Conservation (phyloP, 176 grass and related monocot species). For the Lolium perenne region DNA sequence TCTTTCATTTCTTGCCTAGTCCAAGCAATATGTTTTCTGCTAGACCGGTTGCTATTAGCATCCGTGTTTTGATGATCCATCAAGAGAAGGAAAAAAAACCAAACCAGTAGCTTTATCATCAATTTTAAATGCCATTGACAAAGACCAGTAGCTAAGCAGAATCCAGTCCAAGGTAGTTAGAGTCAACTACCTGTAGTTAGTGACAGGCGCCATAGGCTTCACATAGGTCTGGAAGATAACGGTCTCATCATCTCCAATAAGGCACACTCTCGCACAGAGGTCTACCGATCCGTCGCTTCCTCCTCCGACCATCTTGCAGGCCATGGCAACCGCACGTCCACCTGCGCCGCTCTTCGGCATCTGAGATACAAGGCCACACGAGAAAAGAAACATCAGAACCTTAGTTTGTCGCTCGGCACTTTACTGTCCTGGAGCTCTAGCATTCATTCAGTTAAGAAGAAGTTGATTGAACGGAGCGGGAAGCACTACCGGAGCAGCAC, state of each 20-base stretch:
- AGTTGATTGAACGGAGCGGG: not conserved
- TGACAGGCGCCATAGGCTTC: slow-evolving; percentile 65
- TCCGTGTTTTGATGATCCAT: no score
- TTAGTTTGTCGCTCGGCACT: not conserved
- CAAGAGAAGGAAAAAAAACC: no score
- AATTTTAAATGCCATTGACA: not conserved
- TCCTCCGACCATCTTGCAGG: slow-evolving; percentile 79
- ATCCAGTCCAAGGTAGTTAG: not conserved
- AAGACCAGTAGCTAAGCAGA: not conserved
- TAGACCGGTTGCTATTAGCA: no score
- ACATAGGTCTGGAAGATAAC: slow-evolving; percentile 80
- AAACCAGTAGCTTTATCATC: no score
- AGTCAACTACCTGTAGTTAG: slow-evolving; percentile 70
- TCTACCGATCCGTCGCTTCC: slow-evolving; percentile 76
- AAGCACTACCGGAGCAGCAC: slow-evolving; percentile 58
- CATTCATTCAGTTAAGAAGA: not conserved
- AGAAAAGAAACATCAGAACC: not conserved
- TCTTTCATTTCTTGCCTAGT: not conserved
- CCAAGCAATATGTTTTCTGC: no score
- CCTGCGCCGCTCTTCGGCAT: slow-evolving; percentile 60
- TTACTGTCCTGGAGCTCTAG: not conserved
- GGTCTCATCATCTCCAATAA: slow-evolving; percentile 76
- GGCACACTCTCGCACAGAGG: slow-evolving; percentile 74
- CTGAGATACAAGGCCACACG: slow-evolving; percentile 30
- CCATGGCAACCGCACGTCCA: slow-evolving; percentile 66